Base-by-base conservation (phyloP, 768 basidiomycete genomes). In the Macrocybe gigantea region DNA sequence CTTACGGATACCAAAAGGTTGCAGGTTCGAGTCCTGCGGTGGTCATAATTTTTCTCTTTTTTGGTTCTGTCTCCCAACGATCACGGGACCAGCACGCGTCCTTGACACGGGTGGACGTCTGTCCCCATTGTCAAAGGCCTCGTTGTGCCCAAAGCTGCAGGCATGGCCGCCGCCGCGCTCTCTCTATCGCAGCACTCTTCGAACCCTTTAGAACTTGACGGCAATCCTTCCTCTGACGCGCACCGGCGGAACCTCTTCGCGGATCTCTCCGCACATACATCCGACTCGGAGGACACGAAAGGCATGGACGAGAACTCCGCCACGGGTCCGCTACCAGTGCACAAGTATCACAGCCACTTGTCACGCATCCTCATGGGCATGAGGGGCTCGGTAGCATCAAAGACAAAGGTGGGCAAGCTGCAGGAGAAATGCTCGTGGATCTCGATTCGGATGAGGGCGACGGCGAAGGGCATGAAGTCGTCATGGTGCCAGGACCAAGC, bases 1-100 rank as follows among this genome's bases (percentile, higher is more conserved):
- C 74, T 57, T 67, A 70, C 68, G 80, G 71, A 22, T 56, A 89
- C 86, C 87, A 88, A 87, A 85, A 88, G 88, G 87, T 83, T 89
- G 88, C 86, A 89, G 87, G 88, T 89, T 89, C 87, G 85, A 89
- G 84, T 85, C 86, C 86, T 88, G 86, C 84, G 82, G 84, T 85
- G 82, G 80, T 88, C 85, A 86, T 61, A 52, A 57, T 57, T 55
- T 47, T 13, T 34, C 6, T 11, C 34, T 30, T 37, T 35, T 9
- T 38, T 37, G 14, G n/a, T 44, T 45, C 29, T 36, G 43, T 29
- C 29, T 38, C 41, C 44, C 29, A 33, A n/a, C 7, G 29, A n/a
- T 32, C 6, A 51, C 43, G 31, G n/a, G 10, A n/a, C 33, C 56
- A 55, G 52, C 52, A 55, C 54, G 53, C 35, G 10, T 38, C 9